These are phyloP conservation scores for Endotrypanum monterogeii DNA, from an alignment of 208 protist species.

Conservation along the genomic window DNA sequence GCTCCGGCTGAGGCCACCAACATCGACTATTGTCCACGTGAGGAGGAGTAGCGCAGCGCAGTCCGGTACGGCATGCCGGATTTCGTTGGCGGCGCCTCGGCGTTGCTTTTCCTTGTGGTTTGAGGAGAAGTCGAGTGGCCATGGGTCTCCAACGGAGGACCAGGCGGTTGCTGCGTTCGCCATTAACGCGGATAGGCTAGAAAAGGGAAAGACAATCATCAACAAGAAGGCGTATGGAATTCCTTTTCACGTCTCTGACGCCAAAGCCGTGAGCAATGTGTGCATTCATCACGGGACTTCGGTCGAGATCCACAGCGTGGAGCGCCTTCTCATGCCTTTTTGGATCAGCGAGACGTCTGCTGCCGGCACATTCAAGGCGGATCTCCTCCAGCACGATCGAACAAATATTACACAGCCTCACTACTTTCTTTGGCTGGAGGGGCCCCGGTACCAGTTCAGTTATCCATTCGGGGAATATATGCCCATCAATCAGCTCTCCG, in stretches of 20 bases:
- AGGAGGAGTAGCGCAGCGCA: neutral
- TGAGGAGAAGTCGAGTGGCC: conserved; percentile 43
- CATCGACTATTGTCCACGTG: neutral
- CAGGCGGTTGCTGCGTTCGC: conserved; percentile 59
- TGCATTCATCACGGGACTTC: conserved; percentile 72
- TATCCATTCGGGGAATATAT: conserved; percentile 89
- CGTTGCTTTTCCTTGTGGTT: conserved; percentile 66
- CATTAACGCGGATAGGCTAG: conserved; percentile 63
- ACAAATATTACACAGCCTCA: conserved; percentile 77
- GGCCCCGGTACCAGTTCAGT: conserved; percentile 83
- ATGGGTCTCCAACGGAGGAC: conserved; percentile 21
- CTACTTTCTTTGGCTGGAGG: conserved; percentile 82
- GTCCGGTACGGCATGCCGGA: neutral
- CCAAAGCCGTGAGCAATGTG: conserved; percentile 76
- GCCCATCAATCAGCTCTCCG: conserved; percentile 81
- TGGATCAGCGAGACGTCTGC: conserved; percentile 79
- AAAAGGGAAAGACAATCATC: conserved; percentile 61
- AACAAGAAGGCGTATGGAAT: conserved; percentile 80
- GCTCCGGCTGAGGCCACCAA: neutral
- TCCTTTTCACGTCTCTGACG: conserved; percentile 76
- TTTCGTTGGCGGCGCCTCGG: neutral
- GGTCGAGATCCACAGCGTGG: conserved; percentile 64
- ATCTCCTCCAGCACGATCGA: conserved; percentile 82
- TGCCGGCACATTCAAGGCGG: conserved; percentile 70
- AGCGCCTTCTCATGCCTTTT: conserved; percentile 87